These are phyloP conservation scores for Sclerotinia subarctica DNA, from an alignment of 2,329 filamentous ascomycete genomes.

Conservation along the genomic window DNA sequence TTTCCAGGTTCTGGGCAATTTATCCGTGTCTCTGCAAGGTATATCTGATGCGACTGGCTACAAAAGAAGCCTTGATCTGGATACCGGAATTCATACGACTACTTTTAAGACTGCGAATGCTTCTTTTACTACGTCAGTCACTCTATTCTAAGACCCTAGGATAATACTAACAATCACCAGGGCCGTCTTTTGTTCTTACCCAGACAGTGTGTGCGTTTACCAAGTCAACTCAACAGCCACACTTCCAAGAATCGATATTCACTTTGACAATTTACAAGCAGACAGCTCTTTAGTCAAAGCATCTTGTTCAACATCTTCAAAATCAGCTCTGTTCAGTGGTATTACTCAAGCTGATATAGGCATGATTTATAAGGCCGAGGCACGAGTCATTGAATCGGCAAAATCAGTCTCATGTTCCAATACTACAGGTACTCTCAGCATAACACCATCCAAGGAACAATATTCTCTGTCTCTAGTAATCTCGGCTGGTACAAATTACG, in stretches of 20 bases:
- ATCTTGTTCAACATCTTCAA: constrained; percentile 37
- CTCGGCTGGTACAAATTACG: constrained; percentile 49
- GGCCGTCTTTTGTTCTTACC: constrained; percentile 46
- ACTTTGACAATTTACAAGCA: constrained; percentile 44
- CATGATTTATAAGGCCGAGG: constrained; percentile 45
- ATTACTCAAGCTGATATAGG: constrained; percentile 45
- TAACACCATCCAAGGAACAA: constrained; percentile 33
- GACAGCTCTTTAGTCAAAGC: constrained; percentile 33
- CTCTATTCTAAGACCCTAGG: not conserved
- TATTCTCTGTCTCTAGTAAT: constrained; percentile 43
- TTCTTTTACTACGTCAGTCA: not conserved
- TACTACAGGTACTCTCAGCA: constrained; percentile 34
- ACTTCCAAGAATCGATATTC: constrained; percentile 44
- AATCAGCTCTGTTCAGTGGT: constrained; percentile 38
- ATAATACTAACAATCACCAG: constrained; percentile 39
- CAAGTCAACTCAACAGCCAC: constrained; percentile 27
- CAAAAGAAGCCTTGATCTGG: constrained; percentile 45
- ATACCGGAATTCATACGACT: constrained; percentile 43
- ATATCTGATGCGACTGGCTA: constrained; percentile 39
- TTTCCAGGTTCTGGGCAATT: constrained; percentile 47
- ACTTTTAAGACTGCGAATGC: constrained; percentile 24
- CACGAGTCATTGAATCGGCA: constrained; percentile 33
- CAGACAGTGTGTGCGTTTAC: constrained; percentile 40
- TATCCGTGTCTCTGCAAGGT: constrained; percentile 43
- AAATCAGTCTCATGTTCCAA: constrained; percentile 25